Conservation (phyloP, 2,329 filamentous ascomycete genomes). For the Ophiostoma populinum region DNA sequence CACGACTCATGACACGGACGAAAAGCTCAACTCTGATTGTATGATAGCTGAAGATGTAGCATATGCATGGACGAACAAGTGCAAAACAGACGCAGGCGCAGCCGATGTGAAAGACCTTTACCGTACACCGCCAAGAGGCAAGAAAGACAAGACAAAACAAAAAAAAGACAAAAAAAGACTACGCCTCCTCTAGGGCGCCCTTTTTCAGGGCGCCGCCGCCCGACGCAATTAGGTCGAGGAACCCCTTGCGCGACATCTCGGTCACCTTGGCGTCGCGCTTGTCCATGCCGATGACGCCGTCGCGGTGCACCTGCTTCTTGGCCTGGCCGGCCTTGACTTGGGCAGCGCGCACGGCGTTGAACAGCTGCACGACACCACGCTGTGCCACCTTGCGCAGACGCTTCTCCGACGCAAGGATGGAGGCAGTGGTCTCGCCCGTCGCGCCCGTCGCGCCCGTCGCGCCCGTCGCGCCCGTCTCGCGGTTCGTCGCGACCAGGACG, state of each 20-base stretch:
- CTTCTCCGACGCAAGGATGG: slow-evolving; percentile 56
- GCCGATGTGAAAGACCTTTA: background rate
- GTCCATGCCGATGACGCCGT: slow-evolving; percentile 61
- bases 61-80: too few species aligned
- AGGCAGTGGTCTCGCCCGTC: slow-evolving; percentile 30
- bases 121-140: background rate
- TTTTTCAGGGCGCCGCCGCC: slow-evolving; percentile 43
- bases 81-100: too few species aligned
- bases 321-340: slow-evolving; percentile 78
- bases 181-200: slow-evolving; percentile 40
- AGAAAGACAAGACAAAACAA: background rate
- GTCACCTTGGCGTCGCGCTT: slow-evolving; percentile 76
- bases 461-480: background rate
- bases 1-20: too few species aligned
- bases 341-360: slow-evolving; percentile 85
- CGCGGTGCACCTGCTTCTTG: slow-evolving; percentile 48
- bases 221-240: slow-evolving; percentile 71
- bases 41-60: too few species aligned
- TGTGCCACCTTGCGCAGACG: slow-evolving; percentile 74
- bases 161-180: slow-evolving; percentile 2
- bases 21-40: too few species aligned
- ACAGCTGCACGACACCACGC: slow-evolving; percentile 85
- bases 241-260: slow-evolving; percentile 94
- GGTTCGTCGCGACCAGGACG: slow-evolving; percentile 43
- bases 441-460: slow-evolving; percentile 21